These are phyloP conservation scores for Exobasidium cylindrosporum DNA, from an alignment of 1,284 basidiomycete species.

Conservation along the genomic window DNA sequence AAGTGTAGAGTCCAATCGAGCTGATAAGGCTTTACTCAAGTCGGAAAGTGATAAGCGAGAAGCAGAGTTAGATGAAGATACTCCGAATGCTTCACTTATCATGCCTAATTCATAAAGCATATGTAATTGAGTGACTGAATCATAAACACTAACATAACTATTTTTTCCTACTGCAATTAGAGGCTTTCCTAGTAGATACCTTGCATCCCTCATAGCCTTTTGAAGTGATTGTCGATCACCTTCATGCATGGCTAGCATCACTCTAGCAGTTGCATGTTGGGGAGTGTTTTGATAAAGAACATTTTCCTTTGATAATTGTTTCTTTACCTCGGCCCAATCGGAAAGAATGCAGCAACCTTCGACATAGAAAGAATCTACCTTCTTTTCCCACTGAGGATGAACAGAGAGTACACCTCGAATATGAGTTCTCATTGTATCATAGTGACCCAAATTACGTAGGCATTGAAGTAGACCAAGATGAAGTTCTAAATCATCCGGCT, in stretches of 20 bases:
- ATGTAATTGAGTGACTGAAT: slow-evolving; percentile 81
- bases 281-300: slow-evolving; percentile 26
- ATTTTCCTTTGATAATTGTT: slow-evolving; percentile 62
- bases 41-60: background rate
- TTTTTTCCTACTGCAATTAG: slow-evolving; percentile 75
- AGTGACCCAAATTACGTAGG: slow-evolving; percentile 90
- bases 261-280: slow-evolving; percentile 73
- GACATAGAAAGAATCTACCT: slow-evolving; percentile 78
- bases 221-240: slow-evolving; percentile 50
- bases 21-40: slow-evolving; percentile 55
- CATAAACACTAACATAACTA: slow-evolving; percentile 77
- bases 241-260: slow-evolving; percentile 75
- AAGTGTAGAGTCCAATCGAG: slow-evolving; percentile 73
- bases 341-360: slow-evolving; percentile 95
- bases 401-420: slow-evolving; percentile 82
- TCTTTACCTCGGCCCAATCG: slow-evolving; percentile 69
- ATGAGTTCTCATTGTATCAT: slow-evolving; percentile 93
- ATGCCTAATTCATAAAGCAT: slow-evolving; percentile 81
- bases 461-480: slow-evolving; percentile 89
- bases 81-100: slow-evolving; percentile 52
- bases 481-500: slow-evolving; percentile 80
- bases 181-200: slow-evolving; percentile 73
- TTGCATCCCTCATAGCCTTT: slow-evolving; percentile 65
- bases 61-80: background rate
- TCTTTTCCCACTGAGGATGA: slow-evolving; percentile 79